Base-by-base conservation (phyloP, 169 alveolate species). In the Cryptosporidium muris region DNA sequence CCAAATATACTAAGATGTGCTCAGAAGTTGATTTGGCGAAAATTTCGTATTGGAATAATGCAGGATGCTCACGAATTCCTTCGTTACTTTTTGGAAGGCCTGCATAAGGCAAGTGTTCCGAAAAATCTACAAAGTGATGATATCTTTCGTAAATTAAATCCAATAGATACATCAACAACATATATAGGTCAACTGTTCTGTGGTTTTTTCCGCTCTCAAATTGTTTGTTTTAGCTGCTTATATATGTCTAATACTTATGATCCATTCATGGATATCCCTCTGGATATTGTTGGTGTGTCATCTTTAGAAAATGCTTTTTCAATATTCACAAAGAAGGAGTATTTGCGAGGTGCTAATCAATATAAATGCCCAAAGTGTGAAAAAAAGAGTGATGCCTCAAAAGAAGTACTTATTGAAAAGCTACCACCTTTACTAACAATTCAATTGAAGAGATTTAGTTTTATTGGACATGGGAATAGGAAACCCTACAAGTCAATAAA, bases 21-120 rank as follows among this genome's bases (percentile, higher is more conserved):
- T 43, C 66, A 65, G 58, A 90, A 81, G 9, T 64, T 90, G 16
- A 66, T 90, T 2, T 90, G 93, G 93, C 58, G 48, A 9, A 48
- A 66, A 9, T 90, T 80, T 36, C 56, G 89, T n/a, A 81, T 65
- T 7, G 92, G 92, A 47, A 43, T 89, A 14, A 90, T 88, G 82
- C 92, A 90, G 12, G 93, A 90, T 34, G 93, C 93, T 2, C 93
- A 90, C 58, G 93, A 90, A 53, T 90, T 90, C 68, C 53, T 90
- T 42, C 65, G 93, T 2, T 90, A 43, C 25, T 66, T 90, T 40
- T 43, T 90, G 2, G 93, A 90, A 53, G 90, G 92, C 1, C 54
- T 90, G 54, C 89, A 81, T 45, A 89, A 89, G 51, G 85, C 89
- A 11, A 58, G 85, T 14, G 43, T 74, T 5, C 85, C 85, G 2